Base-by-base conservation (phyloP, 1,284 basidiomycete genomes). In the Peniophora sp. region DNA sequence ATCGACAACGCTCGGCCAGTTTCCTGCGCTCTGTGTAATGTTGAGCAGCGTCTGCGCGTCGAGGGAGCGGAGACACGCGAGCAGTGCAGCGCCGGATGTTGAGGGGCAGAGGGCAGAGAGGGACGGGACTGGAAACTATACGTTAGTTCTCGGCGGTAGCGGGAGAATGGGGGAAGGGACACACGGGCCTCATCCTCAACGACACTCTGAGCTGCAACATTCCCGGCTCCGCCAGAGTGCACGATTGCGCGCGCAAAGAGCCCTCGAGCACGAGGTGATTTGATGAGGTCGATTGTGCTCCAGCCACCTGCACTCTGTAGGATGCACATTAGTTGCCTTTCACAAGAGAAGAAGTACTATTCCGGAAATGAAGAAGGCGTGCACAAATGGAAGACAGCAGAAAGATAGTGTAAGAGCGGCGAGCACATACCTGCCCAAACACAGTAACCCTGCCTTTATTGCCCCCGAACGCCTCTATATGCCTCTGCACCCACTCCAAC, bases 1-100 rank as follows among this genome's bases (percentile, higher is more conserved):
- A 51, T 77, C 75, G 6, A 73, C 68, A 2, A 77, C 74, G 22
- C 72, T 57, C 49, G 66, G 73, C 52, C 73, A 73, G 36, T 10
- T 20, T 39, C 10, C n/a, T 10, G n/a, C 10, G 6, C 22, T 22
- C 43, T 25, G 17, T 47, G 49, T 25, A 70, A 69, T 53, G 23
- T 56, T 66, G 20, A 69, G 65, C 3, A 72, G 59, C 1, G 57
- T 60, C 49, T 65, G 58, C 2, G 69, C 61, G 51, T 67, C 58
- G 11, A 66, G 53, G 6, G 58, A 55, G 34, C 60, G 64, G 50
- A 72, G 53, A 51, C 70, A 73, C 1, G 60, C 54, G 3, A 71
- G 56, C 0, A 59, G 55, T 27, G 68, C 32, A 17, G 56, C 53
- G 10, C 53, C n/a, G n/a, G 20, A 32, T 12, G 27, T 36, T 12